phyloP scores from a whole-genome alignment of 2,329 filamentous ascomycete genomes.

The Magnaporthales sp. region DNA sequence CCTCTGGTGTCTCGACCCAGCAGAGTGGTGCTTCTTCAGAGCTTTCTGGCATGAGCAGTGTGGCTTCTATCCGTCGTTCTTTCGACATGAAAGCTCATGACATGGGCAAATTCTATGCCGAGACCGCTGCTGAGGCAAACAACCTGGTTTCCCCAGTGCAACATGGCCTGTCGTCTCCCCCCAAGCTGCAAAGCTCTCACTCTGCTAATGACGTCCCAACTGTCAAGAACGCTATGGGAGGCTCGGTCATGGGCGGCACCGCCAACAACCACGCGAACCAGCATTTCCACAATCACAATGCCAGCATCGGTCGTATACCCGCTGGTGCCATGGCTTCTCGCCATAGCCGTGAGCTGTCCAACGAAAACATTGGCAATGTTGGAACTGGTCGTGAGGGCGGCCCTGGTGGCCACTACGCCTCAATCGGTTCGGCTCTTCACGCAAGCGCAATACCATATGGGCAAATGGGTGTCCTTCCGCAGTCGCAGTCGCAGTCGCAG shows the following conservation, averaged over 20 bases:
- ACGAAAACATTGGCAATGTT: constrained; percentile 30
- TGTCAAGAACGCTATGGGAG: constrained; percentile 58
- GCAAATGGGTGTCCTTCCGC: constrained; percentile 38
- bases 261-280: constrained; percentile 53
- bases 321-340: constrained; percentile 55
- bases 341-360: constrained; percentile 64
- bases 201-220: constrained; percentile 86
- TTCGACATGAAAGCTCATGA: constrained; percentile 39
- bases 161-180: constrained; percentile 51
- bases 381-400: constrained; percentile 30
- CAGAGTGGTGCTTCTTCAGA: constrained; percentile 27
- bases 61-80: constrained; percentile 48
- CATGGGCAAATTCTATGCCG: constrained; percentile 36
- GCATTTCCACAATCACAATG: constrained; percentile 69
- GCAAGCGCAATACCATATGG: constrained; percentile 74
- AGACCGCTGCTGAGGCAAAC: constrained; percentile 29
- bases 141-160: constrained; percentile 38
- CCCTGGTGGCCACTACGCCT: constrained; percentile 37
- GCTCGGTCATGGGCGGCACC: constrained; percentile 33
- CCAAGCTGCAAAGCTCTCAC: constrained; percentile 78
- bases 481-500: constrained; percentile 18
- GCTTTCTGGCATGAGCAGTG: constrained; percentile 35
- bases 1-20: constrained; percentile 27
- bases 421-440: constrained; percentile 66
- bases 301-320: constrained; percentile 72